phyloP scores from a whole-genome alignment of 257 asterid genomes.

The Voacanga thouarsii region DNA sequence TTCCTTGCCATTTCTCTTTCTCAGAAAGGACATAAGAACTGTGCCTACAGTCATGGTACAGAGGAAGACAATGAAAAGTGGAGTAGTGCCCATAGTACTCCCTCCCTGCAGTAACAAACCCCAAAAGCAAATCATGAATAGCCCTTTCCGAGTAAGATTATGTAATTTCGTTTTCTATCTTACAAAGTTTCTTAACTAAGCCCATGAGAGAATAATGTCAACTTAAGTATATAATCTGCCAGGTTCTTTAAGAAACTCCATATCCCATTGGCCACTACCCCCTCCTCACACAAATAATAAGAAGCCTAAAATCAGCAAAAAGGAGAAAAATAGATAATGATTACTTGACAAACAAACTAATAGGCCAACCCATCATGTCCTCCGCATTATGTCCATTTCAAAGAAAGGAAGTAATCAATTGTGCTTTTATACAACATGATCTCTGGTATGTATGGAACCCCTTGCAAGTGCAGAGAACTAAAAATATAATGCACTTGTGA shows the following conservation, averaged over 20 bases:
- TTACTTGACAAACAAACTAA: background rate
- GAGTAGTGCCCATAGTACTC: conserved; percentile 71
- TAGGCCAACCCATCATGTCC: background rate
- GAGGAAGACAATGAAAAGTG: conserved; percentile 71
- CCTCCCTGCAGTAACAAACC: conserved; percentile 61
- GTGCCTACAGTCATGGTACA: conserved; percentile 72
- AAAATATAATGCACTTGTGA: background rate
- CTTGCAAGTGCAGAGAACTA: background rate
- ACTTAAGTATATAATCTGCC: background rate
- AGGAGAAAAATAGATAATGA: background rate
- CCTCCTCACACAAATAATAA: background rate
- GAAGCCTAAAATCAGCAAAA: background rate
- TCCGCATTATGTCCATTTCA: background rate
- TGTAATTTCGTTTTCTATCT: background rate
- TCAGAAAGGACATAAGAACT: conserved; percentile 79
- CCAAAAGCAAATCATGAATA: background rate
- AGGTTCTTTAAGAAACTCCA: background rate
- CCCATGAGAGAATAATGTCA: background rate
- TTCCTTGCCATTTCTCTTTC: conserved; percentile 62
- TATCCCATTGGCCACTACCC: background rate
- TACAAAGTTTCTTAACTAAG: background rate
- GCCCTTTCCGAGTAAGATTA: background rate
- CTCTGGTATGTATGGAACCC: background rate
- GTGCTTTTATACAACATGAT: background rate
- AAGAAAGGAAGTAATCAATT: background rate